These are phyloP conservation scores for Rhypophila decipiens DNA, from an alignment of 495 filamentous ascomycete species.

Conservation along the genomic window DNA sequence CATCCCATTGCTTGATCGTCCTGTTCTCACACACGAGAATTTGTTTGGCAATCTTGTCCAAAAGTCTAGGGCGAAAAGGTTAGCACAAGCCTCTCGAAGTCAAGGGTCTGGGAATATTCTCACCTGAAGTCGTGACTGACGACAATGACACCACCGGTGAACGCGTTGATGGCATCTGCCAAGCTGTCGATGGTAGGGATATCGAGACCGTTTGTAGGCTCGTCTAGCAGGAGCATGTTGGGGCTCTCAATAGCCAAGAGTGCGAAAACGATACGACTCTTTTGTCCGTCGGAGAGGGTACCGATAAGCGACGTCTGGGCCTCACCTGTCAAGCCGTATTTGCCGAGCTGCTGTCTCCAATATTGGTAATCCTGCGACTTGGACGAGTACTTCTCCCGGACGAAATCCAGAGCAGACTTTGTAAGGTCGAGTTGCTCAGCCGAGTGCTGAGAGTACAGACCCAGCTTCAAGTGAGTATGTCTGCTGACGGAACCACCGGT, in stretches of 20 bases:
- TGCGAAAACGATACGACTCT: slow-evolving; percentile 95
- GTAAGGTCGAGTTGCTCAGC: slow-evolving; percentile 97
- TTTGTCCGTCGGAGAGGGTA: slow-evolving; percentile 95
- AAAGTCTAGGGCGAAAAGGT: slow-evolving; percentile 53
- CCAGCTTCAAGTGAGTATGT: slow-evolving; percentile 97
- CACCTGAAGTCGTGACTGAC: slow-evolving; percentile 98
- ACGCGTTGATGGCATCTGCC: slow-evolving; percentile 96
- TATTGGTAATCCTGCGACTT: slow-evolving; percentile 98
- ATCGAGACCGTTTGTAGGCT: slow-evolving; percentile 98
- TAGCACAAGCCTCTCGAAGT: slow-evolving; percentile 11
- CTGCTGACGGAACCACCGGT: slow-evolving; percentile 74
- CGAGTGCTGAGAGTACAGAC: slow-evolving; percentile 96
- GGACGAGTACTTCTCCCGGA: slow-evolving; percentile 84
- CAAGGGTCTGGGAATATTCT: too few species aligned
- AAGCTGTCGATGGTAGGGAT: slow-evolving; percentile 97
- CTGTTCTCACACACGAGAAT: slow-evolving; percentile 98
- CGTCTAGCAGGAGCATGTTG: slow-evolving; percentile 97
- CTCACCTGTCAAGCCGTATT: slow-evolving; percentile 86
- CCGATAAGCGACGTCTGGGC: slow-evolving; percentile 96
- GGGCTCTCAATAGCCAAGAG: slow-evolving; percentile 91
- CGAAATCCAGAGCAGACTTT: slow-evolving; percentile 96
- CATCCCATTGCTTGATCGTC: slow-evolving; percentile 83
- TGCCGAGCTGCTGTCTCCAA: slow-evolving; percentile 95
- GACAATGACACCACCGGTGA: slow-evolving; percentile 92
- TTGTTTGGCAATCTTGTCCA: slow-evolving; percentile 99